A percentile compares a stretch with the other conserved stretches of the same genome.
phyloP scores from a whole-genome alignment of 306 rosid genomes.

The Vigna nakashimae region DNA sequence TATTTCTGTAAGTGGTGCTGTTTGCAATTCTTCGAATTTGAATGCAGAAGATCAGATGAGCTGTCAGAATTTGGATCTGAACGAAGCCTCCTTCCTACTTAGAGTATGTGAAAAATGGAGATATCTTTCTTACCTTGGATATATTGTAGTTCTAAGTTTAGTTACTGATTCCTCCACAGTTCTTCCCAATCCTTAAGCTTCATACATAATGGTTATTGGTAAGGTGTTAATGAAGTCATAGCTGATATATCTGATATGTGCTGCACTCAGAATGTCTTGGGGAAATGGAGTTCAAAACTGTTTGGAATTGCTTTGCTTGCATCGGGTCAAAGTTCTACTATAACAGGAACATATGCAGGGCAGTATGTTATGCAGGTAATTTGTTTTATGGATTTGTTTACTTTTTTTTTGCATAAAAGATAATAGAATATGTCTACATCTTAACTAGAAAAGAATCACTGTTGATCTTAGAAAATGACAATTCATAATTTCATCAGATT shows the following conservation, averaged over 20 bases:
- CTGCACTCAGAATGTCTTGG: constrained; percentile 80
- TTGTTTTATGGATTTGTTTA: constrained; percentile 22
- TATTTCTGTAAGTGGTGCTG: constrained; percentile 91
- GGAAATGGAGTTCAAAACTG: constrained; percentile 95
- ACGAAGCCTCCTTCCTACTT: constrained; percentile 87
- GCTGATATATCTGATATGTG: constrained; percentile 24
- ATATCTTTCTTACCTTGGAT: constrained; percentile 27
- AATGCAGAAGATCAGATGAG: constrained; percentile 71
- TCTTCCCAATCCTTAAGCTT: constrained; percentile 27
- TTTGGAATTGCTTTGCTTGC: constrained; percentile 95
- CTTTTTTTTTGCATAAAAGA: neutral
- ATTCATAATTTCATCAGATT: constrained; percentile 25
- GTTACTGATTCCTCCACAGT: constrained; percentile 5
- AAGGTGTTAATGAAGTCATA: constrained; percentile 10
- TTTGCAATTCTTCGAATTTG: constrained; percentile 78
- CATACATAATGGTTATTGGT: neutral
- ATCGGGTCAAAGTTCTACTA: constrained; percentile 98
- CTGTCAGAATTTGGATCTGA: constrained; percentile 89
- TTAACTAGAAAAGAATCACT: neutral
- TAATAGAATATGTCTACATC: neutral
- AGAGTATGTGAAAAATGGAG: constrained; percentile 60
- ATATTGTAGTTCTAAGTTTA: constrained; percentile 12
- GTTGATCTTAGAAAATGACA: constrained; percentile 10
- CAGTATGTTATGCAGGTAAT: constrained; percentile 98
- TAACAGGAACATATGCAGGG: constrained; percentile 99